Percentiles rank a stretch among this genome's conserved stretches.
These are phyloP conservation scores for Lenzites betulinus DNA, from an alignment of 768 basidiomycete species.

Conservation along the genomic window DNA sequence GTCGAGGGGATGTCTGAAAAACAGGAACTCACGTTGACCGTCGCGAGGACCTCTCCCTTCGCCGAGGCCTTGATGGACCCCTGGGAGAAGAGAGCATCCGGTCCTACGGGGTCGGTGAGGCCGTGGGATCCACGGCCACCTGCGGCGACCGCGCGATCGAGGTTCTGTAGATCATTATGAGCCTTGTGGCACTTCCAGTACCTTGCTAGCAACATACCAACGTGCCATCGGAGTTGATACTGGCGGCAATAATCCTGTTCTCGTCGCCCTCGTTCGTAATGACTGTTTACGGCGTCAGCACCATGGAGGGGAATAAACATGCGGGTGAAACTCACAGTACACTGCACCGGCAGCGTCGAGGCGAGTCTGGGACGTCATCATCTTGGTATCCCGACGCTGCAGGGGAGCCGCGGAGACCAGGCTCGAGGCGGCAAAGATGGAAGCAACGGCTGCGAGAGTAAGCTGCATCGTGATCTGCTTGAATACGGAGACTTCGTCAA, in stretches of 20 bases:
- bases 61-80: slow-evolving; percentile 28
- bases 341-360: slow-evolving; percentile 14
- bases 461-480: slow-evolving; percentile 9
- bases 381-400: slow-evolving; percentile 13
- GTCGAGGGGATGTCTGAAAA: neutral
- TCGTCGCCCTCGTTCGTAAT: slow-evolving; percentile 51
- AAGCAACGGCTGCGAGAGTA: slow-evolving; percentile 5
- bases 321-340: slow-evolving; percentile 12
- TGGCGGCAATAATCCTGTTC: slow-evolving; percentile 46
- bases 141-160: slow-evolving; percentile 22
- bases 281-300: slow-evolving; percentile 33
- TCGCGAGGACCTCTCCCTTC: slow-evolving; percentile 24
- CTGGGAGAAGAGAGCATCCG: neutral
- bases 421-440: slow-evolving; percentile 11
- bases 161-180: slow-evolving; percentile 12
- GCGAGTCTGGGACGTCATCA: slow-evolving; percentile 11
- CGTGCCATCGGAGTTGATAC: slow-evolving; percentile 44
- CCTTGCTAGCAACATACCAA: slow-evolving; percentile 32
- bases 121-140: slow-evolving; percentile 25
- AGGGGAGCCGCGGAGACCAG: slow-evolving; percentile 12
- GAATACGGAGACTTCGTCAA: neutral
- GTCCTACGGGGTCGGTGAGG: slow-evolving; percentile 7
- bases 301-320: no score
- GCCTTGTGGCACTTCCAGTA: no score
- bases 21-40: slow-evolving; percentile 22